Evolutionary conservation across 345 rosid species (phyloP).

Genomic region (Sonneratia alba): DNA sequence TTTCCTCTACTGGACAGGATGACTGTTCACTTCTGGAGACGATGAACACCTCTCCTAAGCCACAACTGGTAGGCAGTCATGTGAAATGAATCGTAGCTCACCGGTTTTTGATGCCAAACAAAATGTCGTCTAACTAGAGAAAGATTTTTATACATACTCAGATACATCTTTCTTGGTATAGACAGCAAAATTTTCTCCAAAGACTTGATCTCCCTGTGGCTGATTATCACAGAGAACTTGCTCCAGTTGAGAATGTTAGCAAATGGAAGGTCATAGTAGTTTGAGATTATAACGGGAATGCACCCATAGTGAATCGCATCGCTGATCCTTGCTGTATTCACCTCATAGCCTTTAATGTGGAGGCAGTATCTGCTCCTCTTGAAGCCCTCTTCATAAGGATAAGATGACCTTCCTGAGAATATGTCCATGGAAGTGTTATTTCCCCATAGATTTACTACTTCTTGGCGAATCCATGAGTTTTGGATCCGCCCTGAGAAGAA

Average conservation of each 20-base stretch:
- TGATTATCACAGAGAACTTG: conserved; percentile 31
- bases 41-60: conserved; percentile 25
- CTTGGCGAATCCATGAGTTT: conserved; percentile 25
- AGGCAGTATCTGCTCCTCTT: conserved; percentile 34
- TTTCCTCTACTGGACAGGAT: not conserved
- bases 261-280: conserved; percentile 38
- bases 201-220: conserved; percentile 17
- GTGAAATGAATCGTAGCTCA: conserved; percentile 31
- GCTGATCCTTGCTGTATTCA: conserved; percentile 33
- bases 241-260: conserved; percentile 33
- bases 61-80: conserved; percentile 48
- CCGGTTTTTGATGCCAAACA: conserved; percentile 28
- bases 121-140: conserved; percentile 27
- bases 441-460: conserved; percentile 22
- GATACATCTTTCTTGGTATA: conserved; percentile 17
- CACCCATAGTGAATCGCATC: conserved; percentile 38
- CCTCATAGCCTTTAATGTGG: conserved; percentile 40
- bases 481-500: conserved; percentile 32
- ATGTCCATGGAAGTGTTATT: conserved; percentile 26
- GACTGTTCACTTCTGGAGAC: conserved; percentile 6
- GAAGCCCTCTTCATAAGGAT: conserved; percentile 30
- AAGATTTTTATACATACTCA: conserved; percentile 25
- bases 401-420: conserved; percentile 16
- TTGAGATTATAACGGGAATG: conserved; percentile 33
- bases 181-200: conserved; percentile 17